phyloP scores from a whole-genome alignment of 2,329 filamentous ascomycete genomes.

The Sarocladium strictum region DNA sequence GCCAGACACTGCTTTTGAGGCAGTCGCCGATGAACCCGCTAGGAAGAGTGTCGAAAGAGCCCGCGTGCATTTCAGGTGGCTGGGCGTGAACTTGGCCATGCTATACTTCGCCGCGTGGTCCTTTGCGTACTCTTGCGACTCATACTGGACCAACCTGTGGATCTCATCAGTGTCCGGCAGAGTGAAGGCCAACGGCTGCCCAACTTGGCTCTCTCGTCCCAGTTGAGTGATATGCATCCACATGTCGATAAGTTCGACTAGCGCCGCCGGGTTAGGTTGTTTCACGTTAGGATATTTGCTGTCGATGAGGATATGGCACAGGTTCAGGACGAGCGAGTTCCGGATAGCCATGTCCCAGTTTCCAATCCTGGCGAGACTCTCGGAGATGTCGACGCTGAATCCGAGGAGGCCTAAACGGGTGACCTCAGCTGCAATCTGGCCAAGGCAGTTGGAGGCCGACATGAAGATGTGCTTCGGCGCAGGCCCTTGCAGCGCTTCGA shows the following conservation, averaged over 20 bases:
- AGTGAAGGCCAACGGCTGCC: slow-evolving; percentile 19
- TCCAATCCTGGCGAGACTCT: slow-evolving; percentile 20
- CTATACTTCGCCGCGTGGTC: neutral
- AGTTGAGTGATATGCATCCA: slow-evolving; percentile 33
- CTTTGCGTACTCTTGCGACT: neutral
- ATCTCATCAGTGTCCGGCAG: slow-evolving; percentile 19
- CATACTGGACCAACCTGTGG: neutral
- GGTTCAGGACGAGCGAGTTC: slow-evolving; percentile 25
- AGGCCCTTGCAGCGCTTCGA: slow-evolving; percentile 20
- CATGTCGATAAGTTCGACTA: slow-evolving; percentile 25
- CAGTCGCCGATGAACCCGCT: neutral
- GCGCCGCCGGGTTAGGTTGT: neutral
- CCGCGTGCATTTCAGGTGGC: neutral
- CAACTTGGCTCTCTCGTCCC: slow-evolving; percentile 21
- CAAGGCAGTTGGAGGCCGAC: slow-evolving; percentile 17
- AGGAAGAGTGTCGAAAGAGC: neutral
- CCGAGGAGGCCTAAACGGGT: slow-evolving; percentile 13
- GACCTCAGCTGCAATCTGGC: slow-evolving; percentile 14
- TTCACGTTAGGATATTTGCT: neutral
- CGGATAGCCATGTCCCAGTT: slow-evolving; percentile 21
- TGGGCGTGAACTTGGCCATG: neutral
- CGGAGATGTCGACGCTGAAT: slow-evolving; percentile 20
- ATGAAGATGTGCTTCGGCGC: slow-evolving; percentile 23
- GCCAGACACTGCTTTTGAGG: slow-evolving; percentile 21
- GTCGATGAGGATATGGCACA: slow-evolving; percentile 21